Conservation (phyloP, 2,329 filamentous ascomycete genomes). For the Cytospora leucostoma region DNA sequence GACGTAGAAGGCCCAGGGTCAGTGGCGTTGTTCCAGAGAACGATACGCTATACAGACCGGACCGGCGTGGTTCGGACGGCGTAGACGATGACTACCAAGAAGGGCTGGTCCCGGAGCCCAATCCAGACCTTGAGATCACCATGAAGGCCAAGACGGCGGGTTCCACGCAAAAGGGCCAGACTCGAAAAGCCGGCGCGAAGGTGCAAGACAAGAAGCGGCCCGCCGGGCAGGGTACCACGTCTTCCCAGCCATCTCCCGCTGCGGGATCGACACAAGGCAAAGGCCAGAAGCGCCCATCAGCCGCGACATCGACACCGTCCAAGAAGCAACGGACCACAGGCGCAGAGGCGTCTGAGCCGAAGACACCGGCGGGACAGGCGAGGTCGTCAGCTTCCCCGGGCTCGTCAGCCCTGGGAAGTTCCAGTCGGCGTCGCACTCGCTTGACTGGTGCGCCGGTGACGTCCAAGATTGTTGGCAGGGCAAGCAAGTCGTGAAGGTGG, state of each 20-base stretch:
- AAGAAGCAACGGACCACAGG: neutral
- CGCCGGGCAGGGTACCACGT: no score
- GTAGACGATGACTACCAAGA: neutral
- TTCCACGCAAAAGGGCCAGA: neutral
- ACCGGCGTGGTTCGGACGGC: neutral
- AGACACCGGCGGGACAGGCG: neutral
- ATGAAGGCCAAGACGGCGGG: neutral
- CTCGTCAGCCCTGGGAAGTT: no score
- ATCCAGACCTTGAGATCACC: neutral
- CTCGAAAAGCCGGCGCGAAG: neutral
- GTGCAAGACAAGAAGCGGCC: neutral
- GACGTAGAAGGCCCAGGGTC: neutral
- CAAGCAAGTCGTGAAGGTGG: no score
- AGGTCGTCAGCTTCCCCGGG: neutral
- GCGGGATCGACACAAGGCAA: neutral
- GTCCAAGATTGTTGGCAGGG: no score
- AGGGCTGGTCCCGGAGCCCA: conserved; percentile 3
- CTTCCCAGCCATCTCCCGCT: neutral
- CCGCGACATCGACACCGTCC: neutral
- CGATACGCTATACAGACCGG: neutral
- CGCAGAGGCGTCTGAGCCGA: neutral
- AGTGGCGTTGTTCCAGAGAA: neutral
- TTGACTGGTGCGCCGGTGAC: neutral
- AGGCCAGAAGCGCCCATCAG: neutral
- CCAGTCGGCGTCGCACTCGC: no score